Base-by-base conservation (phyloP, 805 yeast species). In the Myxozyma neotropica region DNA sequence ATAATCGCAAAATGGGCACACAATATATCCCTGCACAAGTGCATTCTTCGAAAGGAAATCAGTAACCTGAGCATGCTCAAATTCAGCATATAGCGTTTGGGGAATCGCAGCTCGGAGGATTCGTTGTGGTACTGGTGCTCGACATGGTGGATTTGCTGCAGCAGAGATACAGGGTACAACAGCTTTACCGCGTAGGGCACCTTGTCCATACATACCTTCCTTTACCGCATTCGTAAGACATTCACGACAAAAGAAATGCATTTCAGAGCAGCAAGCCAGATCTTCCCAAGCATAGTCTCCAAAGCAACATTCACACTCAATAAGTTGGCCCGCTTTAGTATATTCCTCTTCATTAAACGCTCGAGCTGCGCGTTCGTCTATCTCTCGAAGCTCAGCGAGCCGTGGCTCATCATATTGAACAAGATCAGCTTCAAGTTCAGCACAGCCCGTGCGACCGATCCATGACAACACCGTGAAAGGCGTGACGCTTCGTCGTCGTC, bases 231-330 rank as follows among this genome's bases (percentile, higher is more conserved):
- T 33, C 5, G 46, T 42, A 15, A 63, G 65, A 33, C 66, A 63
- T n/a, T 36, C 45, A 17, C 55, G 57, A 49, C 66, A 63, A 42
- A 63, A 63, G 40, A 61, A 56, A 29, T 63, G 66, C 13, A 48
- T 58, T 5, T 63, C 61, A 8, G 55, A 40, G 50, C 66, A 63
- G 35, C 62, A 54, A 5, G 66, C 59, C n/a, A 63, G 51, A 44
- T 63, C 66, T 36, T 63, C 66, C 59, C 59, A 63, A 0, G 66
- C 65, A 24, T 48, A 57, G 23, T 63, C 65, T 3, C 62, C 65
- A 33, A 60, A 63, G 36, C 66, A 63, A 48, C 66, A 63, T 29
- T 57, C 66, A 38, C 66, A 63, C 33, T 63, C 66, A n/a, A 63
- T 42, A 4, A 55, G 40, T 55, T 63, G 65, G 8, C 62, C 62